Conservation (phyloP, 371 early-diverging fungal genomes). For the Chytridium lagenaria region DNA sequence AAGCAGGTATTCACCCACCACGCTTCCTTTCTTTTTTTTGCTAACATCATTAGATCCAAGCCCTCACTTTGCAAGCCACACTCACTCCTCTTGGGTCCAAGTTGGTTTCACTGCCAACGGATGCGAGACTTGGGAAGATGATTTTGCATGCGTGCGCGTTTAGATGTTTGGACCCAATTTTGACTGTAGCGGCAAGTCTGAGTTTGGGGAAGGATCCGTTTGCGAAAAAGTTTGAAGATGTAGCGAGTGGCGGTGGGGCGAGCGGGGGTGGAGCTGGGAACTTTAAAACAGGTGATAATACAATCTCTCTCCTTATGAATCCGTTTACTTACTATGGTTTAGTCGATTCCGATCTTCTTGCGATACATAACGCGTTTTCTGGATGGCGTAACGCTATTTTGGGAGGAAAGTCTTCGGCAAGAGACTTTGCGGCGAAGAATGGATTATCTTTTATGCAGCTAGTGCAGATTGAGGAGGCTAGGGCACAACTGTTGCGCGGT, state of each 20-base stretch:
- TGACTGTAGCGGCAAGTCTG: slow-evolving; percentile 39
- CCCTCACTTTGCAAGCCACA: slow-evolving; percentile 8
- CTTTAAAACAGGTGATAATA: neutral
- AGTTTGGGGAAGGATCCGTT: slow-evolving; percentile 40
- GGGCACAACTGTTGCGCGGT: slow-evolving; percentile 36
- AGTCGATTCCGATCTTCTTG: slow-evolving; percentile 43
- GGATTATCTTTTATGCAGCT: slow-evolving; percentile 33
- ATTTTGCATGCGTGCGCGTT: slow-evolving; percentile 34
- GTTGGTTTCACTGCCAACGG: slow-evolving; percentile 36
- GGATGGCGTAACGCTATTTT: slow-evolving; percentile 30
- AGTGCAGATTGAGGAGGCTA: slow-evolving; percentile 38
- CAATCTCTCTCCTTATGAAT: too few species aligned
- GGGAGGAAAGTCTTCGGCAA: slow-evolving; percentile 8
- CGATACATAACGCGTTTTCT: slow-evolving; percentile 32
- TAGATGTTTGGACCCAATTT: slow-evolving; percentile 42
- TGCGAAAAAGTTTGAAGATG: slow-evolving; percentile 28
- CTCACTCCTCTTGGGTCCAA: slow-evolving; percentile 38
- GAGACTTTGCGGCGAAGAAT: slow-evolving; percentile 23
- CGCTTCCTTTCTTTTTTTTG: too few species aligned
- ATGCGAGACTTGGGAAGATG: slow-evolving; percentile 45
- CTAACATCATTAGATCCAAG: too few species aligned
- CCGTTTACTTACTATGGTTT: slow-evolving; percentile 7
- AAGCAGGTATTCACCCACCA: too few species aligned
- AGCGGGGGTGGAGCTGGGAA: neutral
- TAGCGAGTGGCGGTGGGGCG: too few species aligned